phyloP scores from a whole-genome alignment of 2,329 filamentous ascomycete species.

The Trichoderma simmonsii region DNA sequence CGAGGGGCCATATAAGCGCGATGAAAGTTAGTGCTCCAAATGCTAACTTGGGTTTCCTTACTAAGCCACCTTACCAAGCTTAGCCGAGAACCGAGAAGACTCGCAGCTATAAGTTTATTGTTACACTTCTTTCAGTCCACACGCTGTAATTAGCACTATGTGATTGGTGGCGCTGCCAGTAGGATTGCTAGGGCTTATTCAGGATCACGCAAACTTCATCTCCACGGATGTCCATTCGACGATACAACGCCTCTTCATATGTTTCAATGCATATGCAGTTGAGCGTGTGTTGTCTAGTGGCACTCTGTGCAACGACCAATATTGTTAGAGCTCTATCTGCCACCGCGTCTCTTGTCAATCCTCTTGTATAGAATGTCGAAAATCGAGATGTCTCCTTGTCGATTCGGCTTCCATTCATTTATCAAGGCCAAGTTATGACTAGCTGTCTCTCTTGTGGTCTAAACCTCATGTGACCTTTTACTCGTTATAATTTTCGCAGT shows the following conservation, averaged over 20 bases:
- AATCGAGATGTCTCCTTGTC: neutral
- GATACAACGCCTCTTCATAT: neutral
- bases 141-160: neutral
- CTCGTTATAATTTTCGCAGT: neutral
- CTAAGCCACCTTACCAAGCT: neutral
- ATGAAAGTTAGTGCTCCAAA: neutral
- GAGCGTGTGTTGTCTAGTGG: fast-evolving
- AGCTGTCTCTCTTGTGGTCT: neutral
- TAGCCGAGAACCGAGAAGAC: neutral
- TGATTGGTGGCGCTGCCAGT: neutral
- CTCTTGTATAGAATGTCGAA: neutral
- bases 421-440: neutral
- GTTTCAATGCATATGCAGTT: neutral
- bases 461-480: neutral
- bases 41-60: neutral
- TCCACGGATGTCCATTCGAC: neutral
- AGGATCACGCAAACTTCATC: neutral
- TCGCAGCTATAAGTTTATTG: neutral
- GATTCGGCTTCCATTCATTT: neutral
- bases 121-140: neutral
- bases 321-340: neutral
- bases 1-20: neutral
- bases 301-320: neutral
- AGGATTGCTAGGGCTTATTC: neutral
- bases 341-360: neutral